Evolutionary conservation across 208 protist genomes (phyloP).

Genomic region (Leishmania guyanensis): DNA sequence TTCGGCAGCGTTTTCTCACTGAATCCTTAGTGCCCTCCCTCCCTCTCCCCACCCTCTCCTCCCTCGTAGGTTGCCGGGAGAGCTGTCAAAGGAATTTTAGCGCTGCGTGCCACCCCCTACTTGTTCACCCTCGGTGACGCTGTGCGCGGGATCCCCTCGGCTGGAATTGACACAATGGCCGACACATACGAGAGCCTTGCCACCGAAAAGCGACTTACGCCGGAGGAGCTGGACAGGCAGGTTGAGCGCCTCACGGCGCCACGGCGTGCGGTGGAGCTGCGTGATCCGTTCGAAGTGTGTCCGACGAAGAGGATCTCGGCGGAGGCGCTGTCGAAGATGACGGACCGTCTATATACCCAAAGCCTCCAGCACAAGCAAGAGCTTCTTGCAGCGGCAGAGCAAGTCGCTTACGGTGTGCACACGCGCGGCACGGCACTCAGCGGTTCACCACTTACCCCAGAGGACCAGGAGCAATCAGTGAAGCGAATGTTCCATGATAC

Average conservation of each 20-base stretch:
- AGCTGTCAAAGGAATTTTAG: neutral
- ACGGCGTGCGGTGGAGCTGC: conserved; percentile 26
- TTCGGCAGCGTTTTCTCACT: neutral
- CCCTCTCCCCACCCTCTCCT: neutral
- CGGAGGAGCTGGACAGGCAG: conserved; percentile 67
- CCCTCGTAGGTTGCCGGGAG: neutral
- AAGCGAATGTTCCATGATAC: conserved; percentile 56
- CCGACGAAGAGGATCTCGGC: conserved; percentile 45
- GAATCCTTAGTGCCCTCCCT: too few relatives aligned
- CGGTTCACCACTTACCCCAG: conserved; percentile 12
- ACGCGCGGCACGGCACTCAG: neutral
- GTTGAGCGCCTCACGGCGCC: conserved; percentile 47
- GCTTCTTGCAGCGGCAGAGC: conserved; percentile 32
- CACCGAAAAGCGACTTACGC: conserved; percentile 38
- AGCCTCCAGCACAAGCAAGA: conserved; percentile 38
- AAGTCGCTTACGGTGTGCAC: conserved; percentile 12
- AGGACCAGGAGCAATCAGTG: conserved; percentile 48
- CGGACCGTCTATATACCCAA: conserved; percentile 75
- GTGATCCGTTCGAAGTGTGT: conserved; percentile 72
- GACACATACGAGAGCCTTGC: conserved; percentile 9
- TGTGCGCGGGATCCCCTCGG: neutral
- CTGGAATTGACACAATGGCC: conserved; percentile 9
- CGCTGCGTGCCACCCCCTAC: neutral
- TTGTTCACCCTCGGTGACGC: neutral
- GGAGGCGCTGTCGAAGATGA: conserved; percentile 59